A percentile compares a stretch with the other conserved stretches of the same genome.
Conservation (phyloP, 345 rosid species). For the Lumnitzera littorea region DNA sequence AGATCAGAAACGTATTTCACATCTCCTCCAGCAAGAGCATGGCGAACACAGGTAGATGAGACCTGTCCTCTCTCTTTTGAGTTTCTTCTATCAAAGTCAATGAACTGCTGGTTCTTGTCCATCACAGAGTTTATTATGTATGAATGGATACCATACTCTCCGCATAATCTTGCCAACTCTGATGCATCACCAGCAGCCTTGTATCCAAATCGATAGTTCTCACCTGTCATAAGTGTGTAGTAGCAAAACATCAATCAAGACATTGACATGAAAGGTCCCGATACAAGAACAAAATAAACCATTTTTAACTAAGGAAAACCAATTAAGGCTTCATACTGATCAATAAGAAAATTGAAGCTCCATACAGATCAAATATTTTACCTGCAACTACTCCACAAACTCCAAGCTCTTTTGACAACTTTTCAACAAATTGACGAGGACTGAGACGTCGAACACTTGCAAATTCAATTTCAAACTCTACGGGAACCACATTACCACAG, state of each 20-base stretch:
- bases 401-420: conserved; percentile 64
- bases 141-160: conserved; percentile 59
- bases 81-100: conserved; percentile 26
- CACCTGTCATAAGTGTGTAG: conserved; percentile 34
- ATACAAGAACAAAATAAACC: too few relatives aligned
- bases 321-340: too few relatives aligned
- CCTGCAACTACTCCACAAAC: conserved; percentile 91
- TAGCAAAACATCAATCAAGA: too few relatives aligned
- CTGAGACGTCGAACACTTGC: conserved; percentile 75
- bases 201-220: conserved; percentile 87
- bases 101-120: conserved; percentile 62
- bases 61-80: conserved; percentile 84
- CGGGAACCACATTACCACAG: conserved; percentile 59
- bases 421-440: conserved; percentile 85
- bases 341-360: not conserved
- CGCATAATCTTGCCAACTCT: conserved; percentile 60
- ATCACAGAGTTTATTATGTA: conserved; percentile 72
- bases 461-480: conserved; percentile 63
- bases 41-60: conserved; percentile 91
- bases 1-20: conserved; percentile 75
- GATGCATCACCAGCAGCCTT: conserved; percentile 86
- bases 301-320: too few relatives aligned
- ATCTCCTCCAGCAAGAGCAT: conserved; percentile 74
- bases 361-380: conserved; percentile 13
- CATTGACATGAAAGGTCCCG: too few relatives aligned